A percentile compares a stretch with the other conserved stretches of the same genome.
Evolutionary conservation across 768 basidiomycete genomes (phyloP).

Genomic region (Rhodocollybia butyracea): DNA sequence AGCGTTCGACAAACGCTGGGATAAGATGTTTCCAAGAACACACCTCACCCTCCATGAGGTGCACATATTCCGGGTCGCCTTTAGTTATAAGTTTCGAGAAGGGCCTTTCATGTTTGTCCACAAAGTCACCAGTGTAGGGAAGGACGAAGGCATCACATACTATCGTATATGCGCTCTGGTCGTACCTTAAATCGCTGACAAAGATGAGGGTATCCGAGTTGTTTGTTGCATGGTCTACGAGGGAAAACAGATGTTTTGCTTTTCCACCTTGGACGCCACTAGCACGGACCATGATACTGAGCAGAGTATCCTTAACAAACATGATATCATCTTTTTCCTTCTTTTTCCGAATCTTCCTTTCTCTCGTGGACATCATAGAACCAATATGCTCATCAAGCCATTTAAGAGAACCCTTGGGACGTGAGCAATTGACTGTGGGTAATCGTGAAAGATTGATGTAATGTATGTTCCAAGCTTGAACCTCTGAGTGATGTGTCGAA

Average conservation of each 20-base stretch:
- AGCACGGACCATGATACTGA: constrained; percentile 17
- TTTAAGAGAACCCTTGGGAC: constrained; percentile 1
- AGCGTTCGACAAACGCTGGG: no score
- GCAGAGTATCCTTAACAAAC: constrained; percentile 27
- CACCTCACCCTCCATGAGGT: no score
- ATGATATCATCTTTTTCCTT: constrained; percentile 17
- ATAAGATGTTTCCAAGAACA: no score
- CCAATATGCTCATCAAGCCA: constrained; percentile 32
- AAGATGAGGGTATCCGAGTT: constrained; percentile 33
- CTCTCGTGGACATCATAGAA: constrained; percentile 25
- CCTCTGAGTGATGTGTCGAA: constrained; percentile 7
- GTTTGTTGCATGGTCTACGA: constrained; percentile 13
- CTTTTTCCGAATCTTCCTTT: constrained; percentile 19
- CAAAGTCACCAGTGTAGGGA: constrained; percentile 20
- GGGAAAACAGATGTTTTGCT: constrained; percentile 16
- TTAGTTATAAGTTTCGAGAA: constrained; percentile 8
- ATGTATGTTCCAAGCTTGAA: constrained; percentile 34
- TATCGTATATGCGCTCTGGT: constrained; percentile 38
- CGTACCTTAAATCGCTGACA: constrained; percentile 33
- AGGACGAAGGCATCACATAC: constrained; percentile 39
- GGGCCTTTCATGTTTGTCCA: no score
- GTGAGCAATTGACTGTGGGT: constrained; percentile 25
- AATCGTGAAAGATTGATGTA: constrained; percentile 32
- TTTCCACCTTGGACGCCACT: constrained; percentile 17
- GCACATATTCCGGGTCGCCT: constrained; percentile 3